Base-by-base conservation (phyloP, 2,329 filamentous ascomycete genomes). In the Scortechinia acanthostroma region DNA sequence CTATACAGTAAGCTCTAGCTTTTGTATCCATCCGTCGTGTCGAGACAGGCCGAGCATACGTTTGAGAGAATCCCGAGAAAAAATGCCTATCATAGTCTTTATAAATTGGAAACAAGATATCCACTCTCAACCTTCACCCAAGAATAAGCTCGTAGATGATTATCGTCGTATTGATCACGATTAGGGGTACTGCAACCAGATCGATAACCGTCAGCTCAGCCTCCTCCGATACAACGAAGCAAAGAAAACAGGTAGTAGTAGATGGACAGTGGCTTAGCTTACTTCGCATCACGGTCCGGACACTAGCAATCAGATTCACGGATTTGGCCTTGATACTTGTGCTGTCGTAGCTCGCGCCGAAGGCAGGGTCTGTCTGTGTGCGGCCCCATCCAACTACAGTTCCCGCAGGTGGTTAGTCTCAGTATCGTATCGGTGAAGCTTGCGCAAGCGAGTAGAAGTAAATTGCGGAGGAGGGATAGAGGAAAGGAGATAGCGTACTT, bases 211-310 rank as follows among this genome's bases (percentile, higher is more conserved):
- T n/a, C n/a, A n/a, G n/a, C n/a, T n/a, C n/a, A n/a, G n/a, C n/a
- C n/a, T n/a, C n/a, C n/a, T n/a, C n/a, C n/a, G n/a, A n/a, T n/a
- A n/a, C n/a, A n/a, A n/a, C n/a, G n/a, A n/a, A n/a, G n/a, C n/a
- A n/a, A n/a, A 17, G 25, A 4, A 14, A 43, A 19, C 16, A 43
- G 17, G 23, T 42, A 14, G 28, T 3, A 21, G 20, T n/a, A 21
- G 35, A 6, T 22, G 5, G 23, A 13, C 15, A 17, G 21, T 13
- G 40, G n/a, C 10, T 22, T 20, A 22, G 10, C 83, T 48, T 76
- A 96, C 91, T 90, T 70, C 91, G 80, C 88, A 95, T 95, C 45
- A 97, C 71, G 47, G 88, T 95, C 63, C 91, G 76, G 54, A 96
- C 85, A 57, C 88, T 93, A 25, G 88, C 87, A 53, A 97, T 93